A percentile compares a stretch with the other conserved stretches of the same genome.
Evolutionary conservation across 202 grass and related monocot species (phyloP).

Genomic region (Elaeis oleifera): DNA sequence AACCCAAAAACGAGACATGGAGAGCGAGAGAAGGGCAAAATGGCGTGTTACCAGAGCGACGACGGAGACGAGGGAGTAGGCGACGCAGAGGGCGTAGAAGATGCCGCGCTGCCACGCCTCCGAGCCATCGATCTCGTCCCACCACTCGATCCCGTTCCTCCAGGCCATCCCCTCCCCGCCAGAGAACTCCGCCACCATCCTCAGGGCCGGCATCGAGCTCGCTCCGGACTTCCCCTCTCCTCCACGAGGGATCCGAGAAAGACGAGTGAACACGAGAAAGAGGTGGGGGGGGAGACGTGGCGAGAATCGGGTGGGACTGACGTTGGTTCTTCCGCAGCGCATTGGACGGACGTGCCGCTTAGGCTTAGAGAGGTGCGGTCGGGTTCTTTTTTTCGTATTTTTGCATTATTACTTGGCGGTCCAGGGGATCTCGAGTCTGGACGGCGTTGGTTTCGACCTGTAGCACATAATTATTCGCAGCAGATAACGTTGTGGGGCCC

Average conservation of each 20-base stretch:
- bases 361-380: too few species aligned
- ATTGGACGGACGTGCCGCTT: too few species aligned
- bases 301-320: too few species aligned
- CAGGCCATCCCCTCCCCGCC: neutral
- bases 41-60: constrained; percentile 11
- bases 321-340: too few species aligned
- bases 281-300: neutral
- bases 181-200: neutral
- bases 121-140: constrained; percentile 20
- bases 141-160: constrained; percentile 9
- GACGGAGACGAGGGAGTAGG: constrained; percentile 15
- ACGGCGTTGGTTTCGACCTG: too few species aligned
- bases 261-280: neutral
- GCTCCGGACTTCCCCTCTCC: too few species aligned
- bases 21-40: neutral
- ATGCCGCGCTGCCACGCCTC: constrained; percentile 13
- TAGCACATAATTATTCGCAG: too few species aligned
- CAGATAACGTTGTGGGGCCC: too few species aligned
- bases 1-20: too few species aligned
- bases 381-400: too few species aligned
- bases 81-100: constrained; percentile 15
- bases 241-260: neutral
- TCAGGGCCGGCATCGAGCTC: neutral
- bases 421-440: too few species aligned
- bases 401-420: too few species aligned